Base-by-base conservation (phyloP, 306 rosid species). In the Coriaria nepalensis region DNA sequence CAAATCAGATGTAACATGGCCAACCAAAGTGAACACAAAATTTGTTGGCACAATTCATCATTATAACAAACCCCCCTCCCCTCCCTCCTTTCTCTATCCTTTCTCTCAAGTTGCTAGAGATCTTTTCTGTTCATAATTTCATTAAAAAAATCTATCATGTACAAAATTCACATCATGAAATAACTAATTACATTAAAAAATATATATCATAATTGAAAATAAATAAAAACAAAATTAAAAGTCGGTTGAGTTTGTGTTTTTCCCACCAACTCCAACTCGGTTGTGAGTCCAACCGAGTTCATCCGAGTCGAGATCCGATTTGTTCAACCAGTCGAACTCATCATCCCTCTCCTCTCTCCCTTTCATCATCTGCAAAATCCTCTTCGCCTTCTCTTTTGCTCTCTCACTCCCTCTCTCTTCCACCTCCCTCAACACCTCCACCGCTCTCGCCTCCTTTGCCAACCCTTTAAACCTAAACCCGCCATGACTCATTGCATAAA, bases 401-500 rank as follows among this genome's bases (percentile, higher is more conserved):
- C 94, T 71, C 52, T 77, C 92, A 4, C 83, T 79, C 3, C 96
- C 96, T 2, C 65, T 79, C 58, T 79, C 77, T 32, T 74, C 92
- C 4, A 87, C 42, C 61, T 60, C 78, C 67, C 66, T 70, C 69
- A 82, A 64, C 53, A 77, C 94, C 64, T 82, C 94, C 29, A 54
- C 72, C 6, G 81, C 92, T 33, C 66, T 64, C 3, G 84, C 96
- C 29, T 82, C 96, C 53, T 52, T 82, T 0, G 96, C 96, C 72
- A 87, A 39, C 36, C 81, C 94, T 5, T 70, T 59, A 59, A 82
- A 87, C 69, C 96, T 77, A 78, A 79, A 59, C 40, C 83, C 73
- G 6, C 94, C 73, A 12, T 79, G 94, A 57, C 96, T 77, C 45
- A 87, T 65, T 2, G 86, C 82, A 10, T 61, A 82, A 47, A 87